These are phyloP conservation scores for Mycena belliarum DNA, from an alignment of 768 basidiomycete genomes.

Conservation along the genomic window DNA sequence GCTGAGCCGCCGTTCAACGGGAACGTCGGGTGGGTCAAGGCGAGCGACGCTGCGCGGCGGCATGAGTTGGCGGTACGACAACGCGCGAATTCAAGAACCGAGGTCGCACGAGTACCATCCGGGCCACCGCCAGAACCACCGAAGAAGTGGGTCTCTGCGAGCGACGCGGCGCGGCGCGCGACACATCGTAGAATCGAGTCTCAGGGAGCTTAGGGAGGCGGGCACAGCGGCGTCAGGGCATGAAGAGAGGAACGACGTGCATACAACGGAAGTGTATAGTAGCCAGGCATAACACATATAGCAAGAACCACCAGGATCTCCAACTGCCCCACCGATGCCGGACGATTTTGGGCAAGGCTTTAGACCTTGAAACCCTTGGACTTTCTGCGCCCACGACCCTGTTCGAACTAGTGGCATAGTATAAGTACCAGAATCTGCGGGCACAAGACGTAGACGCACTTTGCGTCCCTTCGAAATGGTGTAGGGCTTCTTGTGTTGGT, in stretches of 20 bases:
- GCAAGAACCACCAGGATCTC: slow-evolving; percentile 30
- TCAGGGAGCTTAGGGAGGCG: neutral
- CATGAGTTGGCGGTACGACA: slow-evolving; percentile 11
- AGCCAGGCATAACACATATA: slow-evolving; percentile 38
- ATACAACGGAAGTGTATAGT: slow-evolving; percentile 19
- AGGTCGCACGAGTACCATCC: neutral
- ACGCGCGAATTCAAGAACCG: slow-evolving; percentile 4
- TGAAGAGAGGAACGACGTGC: slow-evolving; percentile 14
- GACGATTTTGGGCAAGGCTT: slow-evolving; percentile 31
- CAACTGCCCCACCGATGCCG: slow-evolving; percentile 27
- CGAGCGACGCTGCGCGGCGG: slow-evolving; percentile 14
- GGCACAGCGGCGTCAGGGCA: slow-evolving; percentile 13
- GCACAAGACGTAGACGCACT: slow-evolving; percentile 35
- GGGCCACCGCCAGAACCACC: slow-evolving; percentile 4
- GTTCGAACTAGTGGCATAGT: slow-evolving; percentile 73
- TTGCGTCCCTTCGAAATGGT: slow-evolving; percentile 96
- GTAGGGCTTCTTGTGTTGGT: slow-evolving; percentile 99
- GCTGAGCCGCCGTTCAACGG: slow-evolving; percentile 3
- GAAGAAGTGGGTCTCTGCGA: slow-evolving; percentile 20
- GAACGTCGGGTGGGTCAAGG: slow-evolving; percentile 12
- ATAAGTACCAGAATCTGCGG: neutral
- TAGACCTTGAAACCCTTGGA: slow-evolving; percentile 96
- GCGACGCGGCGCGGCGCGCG: slow-evolving; percentile 13
- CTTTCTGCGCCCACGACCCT: slow-evolving; percentile 98
- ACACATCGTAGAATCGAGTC: slow-evolving; percentile 4